Base-by-base conservation (phyloP, 2,329 filamentous ascomycete species). In the Dothistroma pini region DNA sequence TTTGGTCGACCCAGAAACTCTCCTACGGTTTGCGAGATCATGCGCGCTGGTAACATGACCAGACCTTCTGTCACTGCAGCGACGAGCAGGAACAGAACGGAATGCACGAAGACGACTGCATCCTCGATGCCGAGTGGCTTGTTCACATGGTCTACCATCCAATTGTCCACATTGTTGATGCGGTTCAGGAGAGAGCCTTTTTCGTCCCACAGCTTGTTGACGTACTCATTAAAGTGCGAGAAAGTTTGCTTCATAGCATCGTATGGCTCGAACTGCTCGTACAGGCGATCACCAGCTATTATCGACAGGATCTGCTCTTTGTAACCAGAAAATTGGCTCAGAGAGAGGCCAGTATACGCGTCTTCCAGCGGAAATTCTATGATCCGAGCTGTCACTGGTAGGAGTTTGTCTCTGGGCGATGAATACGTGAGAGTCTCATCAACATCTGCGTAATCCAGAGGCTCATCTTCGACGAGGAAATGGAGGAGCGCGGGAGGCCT, bases 201-300 rank as follows among this genome's bases (percentile, higher is more conserved):
- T 9, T 47, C 57, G n/a, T 62, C 58, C 57, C 62, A 62, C 31
- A 59, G 22, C 8, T 57, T 52, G 31, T 64, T 32, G 59, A 66
- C 64, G 47, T 58, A 47, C 55, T 66, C 64, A 9, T 22, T 35
- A 49, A 64, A 66, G 21, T 60, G 62, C 12, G 21, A 35, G 21
- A 64, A 34, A 16, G 58, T 54, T 53, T 64, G 58, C 19, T 55
- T 19, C 52, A 58, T 54, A 8, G 21, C 21, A 10, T 65, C 19
- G 21, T 63, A 64, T 14, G 59, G 59, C 12, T 63, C 63, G 38
- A 65, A 65, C 14, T 67, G 65, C 32, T 65, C 61, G 53, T 63
- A 63, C n/a, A 64, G 35, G 12, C 56, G 38, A n/a, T 64, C 56
- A 6, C 62, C 56, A 4, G 65, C 58, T 56, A 64, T 65, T 8